phyloP scores from a whole-genome alignment of 805 yeast species.

The Saturnispora sanitii region DNA sequence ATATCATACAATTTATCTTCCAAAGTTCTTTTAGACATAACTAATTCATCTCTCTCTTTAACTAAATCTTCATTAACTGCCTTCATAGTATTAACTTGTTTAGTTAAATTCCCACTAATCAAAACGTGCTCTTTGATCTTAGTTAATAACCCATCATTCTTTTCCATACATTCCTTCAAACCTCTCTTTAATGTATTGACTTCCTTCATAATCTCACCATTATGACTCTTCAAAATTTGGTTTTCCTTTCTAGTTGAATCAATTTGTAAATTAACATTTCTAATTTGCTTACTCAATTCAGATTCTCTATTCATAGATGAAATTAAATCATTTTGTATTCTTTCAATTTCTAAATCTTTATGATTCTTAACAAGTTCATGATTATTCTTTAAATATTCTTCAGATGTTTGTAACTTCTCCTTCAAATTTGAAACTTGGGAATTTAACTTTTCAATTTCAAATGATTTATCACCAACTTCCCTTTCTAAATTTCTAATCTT shows the following conservation, averaged over 20 bases:
- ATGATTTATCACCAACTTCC: conserved; percentile 44
- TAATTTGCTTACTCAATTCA: conserved; percentile 51
- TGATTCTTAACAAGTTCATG: conserved; percentile 21
- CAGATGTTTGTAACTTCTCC: conserved; percentile 40
- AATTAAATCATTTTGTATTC: conserved; percentile 43
- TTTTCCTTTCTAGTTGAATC: conserved; percentile 43
- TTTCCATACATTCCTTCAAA: conserved; percentile 32
- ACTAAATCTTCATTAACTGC: conserved; percentile 51
- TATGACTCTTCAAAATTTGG: conserved; percentile 30
- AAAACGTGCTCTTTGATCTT: conserved; percentile 38
- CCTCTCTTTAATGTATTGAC: conserved; percentile 33
- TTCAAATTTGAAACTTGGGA: conserved; percentile 40
- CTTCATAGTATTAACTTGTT: conserved; percentile 48
- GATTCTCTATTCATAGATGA: conserved; percentile 56
- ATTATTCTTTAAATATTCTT: conserved; percentile 27
- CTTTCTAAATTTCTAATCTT: conserved; percentile 45
- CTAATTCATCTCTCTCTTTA: conserved; percentile 51
- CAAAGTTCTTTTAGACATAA: conserved; percentile 37
- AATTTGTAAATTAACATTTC: conserved; percentile 48
- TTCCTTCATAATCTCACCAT: conserved; percentile 32
- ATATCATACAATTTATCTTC: conserved; percentile 36
- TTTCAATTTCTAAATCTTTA: conserved; percentile 42
- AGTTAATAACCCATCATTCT: conserved; percentile 32
- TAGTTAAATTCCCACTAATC: conserved; percentile 34
- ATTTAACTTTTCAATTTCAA: conserved; percentile 42